Evolutionary conservation across 2,329 filamentous ascomycete species (phyloP).

Genomic region (Fonsecaea pedrosoi): DNA sequence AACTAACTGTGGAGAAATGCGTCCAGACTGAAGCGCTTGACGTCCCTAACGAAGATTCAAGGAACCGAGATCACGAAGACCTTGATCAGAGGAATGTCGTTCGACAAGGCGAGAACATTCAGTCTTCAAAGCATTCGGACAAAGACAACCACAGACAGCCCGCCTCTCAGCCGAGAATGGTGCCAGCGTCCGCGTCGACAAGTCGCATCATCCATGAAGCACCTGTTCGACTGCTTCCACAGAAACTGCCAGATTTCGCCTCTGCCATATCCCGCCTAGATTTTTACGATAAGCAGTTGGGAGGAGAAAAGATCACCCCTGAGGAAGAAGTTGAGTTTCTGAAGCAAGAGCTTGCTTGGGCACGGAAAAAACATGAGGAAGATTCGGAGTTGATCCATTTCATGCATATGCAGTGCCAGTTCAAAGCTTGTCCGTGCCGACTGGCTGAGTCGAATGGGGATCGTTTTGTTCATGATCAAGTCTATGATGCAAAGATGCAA

Average conservation of each 20-base stretch:
- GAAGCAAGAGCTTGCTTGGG: constrained; percentile 58
- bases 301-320: constrained; percentile 41
- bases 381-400: constrained; percentile 64
- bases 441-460: constrained; percentile 51
- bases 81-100: neutral
- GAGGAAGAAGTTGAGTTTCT: constrained; percentile 53
- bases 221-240: neutral
- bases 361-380: constrained; percentile 54
- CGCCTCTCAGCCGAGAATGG: neutral
- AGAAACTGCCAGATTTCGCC: constrained; percentile 15
- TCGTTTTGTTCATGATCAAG: constrained; percentile 50
- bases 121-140: constrained; percentile 1
- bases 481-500: constrained; percentile 41
- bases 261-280: constrained; percentile 24
- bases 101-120: constrained; percentile 6
- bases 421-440: constrained; percentile 56
- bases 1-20: neutral
- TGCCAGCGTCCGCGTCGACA: neutral
- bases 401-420: constrained; percentile 58
- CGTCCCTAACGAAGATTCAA: neutral
- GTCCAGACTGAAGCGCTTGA: constrained; percentile 8
- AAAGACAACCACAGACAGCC: neutral
- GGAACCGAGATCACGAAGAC: neutral
- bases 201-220: neutral
- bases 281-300: constrained; percentile 36